These are phyloP conservation scores for Aspergillus pseudotamarii DNA, from an alignment of 2,329 filamentous ascomycete species.

Conservation along the genomic window DNA sequence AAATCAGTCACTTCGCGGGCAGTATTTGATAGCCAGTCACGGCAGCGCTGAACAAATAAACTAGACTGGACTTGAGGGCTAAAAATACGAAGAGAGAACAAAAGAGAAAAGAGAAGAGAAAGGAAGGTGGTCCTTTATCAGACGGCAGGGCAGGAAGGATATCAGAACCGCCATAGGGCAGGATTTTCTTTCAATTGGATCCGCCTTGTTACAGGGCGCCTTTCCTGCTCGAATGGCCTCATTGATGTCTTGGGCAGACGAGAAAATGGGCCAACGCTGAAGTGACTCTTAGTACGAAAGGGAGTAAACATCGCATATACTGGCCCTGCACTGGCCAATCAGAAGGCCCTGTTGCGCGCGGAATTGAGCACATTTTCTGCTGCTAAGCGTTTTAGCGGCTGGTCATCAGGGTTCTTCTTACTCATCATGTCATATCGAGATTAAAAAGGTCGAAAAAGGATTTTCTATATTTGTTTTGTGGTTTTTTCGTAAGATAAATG, in stretches of 20 bases:
- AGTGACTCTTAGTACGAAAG: neutral
- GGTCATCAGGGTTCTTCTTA: neutral
- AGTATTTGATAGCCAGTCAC: neutral
- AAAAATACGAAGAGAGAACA: neutral
- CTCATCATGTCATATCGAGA: neutral
- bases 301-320: neutral
- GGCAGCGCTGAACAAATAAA: neutral
- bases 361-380: constrained; percentile 28
- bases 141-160: neutral
- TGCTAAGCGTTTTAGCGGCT: constrained; percentile 7
- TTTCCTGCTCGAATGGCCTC: constrained; percentile 11
- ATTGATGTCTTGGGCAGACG: neutral
- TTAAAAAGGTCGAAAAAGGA: neutral
- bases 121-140: neutral
- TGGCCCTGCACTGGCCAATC: neutral
- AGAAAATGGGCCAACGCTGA: neutral
- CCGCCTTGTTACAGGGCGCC: neutral
- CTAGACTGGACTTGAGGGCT: neutral
- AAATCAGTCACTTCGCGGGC: neutral
- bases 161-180: neutral
- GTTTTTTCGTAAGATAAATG: neutral
- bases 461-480: neutral
- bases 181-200: neutral
- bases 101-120: neutral
- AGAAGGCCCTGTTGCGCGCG: constrained; percentile 10